These are phyloP conservation scores for Hemisphaericaspora subhashii DNA, from an alignment of 1,139 yeast species.

Conservation along the genomic window DNA sequence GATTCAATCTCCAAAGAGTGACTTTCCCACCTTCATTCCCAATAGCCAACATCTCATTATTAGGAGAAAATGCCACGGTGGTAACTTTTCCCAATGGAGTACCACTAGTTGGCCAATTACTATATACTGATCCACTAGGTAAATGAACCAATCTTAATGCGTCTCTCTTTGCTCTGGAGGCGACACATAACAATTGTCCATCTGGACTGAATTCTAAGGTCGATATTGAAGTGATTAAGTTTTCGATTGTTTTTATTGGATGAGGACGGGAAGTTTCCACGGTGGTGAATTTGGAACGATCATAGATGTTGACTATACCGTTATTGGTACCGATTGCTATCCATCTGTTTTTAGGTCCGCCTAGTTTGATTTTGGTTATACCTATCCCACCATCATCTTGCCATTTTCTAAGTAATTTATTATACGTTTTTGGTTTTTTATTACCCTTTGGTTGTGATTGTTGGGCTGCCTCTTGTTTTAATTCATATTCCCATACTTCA, in stretches of 20 bases:
- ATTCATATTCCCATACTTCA: slow-evolving; percentile 85
- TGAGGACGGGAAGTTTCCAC: slow-evolving; percentile 22
- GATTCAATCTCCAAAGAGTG: slow-evolving; percentile 85
- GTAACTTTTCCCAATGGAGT: slow-evolving; percentile 96
- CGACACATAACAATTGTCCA: slow-evolving; percentile 85
- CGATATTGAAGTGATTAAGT: slow-evolving; percentile 79
- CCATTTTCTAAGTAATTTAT: slow-evolving; percentile 67
- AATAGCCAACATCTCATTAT: slow-evolving; percentile 77
- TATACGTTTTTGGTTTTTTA: slow-evolving; percentile 13
- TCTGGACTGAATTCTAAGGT: slow-evolving; percentile 75
- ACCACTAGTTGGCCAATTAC: slow-evolving; percentile 97
- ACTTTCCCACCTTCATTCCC: slow-evolving; percentile 93
- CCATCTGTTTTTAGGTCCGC: slow-evolving; percentile 79
- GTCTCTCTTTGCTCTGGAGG: slow-evolving; percentile 84
- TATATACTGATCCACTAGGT: slow-evolving; percentile 82
- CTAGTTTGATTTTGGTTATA: slow-evolving; percentile 73
- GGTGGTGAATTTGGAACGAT: slow-evolving; percentile 38
- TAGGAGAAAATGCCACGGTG: slow-evolving; percentile 76
- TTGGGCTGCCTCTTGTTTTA: slow-evolving; percentile 25
- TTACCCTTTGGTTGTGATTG: slow-evolving; percentile 3
- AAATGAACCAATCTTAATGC: slow-evolving; percentile 84
- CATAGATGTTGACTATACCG: slow-evolving; percentile 90
- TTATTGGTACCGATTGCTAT: slow-evolving; percentile 85
- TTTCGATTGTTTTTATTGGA: slow-evolving; percentile 68
- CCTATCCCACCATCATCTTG: slow-evolving; percentile 85